Base-by-base conservation (phyloP, 306 rosid species). In the Adenanthera pavonina region DNA sequence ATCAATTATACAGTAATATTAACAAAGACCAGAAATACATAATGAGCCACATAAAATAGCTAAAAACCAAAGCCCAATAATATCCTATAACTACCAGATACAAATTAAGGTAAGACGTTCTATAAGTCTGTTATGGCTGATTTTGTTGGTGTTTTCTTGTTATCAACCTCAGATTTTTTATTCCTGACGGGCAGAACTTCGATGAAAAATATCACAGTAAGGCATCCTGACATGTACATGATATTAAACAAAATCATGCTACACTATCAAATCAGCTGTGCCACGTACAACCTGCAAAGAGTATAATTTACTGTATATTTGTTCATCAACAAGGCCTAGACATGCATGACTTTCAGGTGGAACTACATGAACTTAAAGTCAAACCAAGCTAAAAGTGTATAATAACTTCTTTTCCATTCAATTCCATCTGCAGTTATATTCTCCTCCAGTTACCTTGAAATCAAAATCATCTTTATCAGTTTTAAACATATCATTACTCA, bases 11-110 rank as follows among this genome's bases (percentile, higher is more conserved):
- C 20, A 19, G 57, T 40, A 41, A 56, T 14, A 53, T 38, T 19
- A 40, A 56, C 36, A 47, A 62, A 12, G 7, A 64, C 36, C 6
- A 2, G 46, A 62, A 66, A 36, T 40, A 48, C 30, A 67, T 56
- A 46, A 76, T n/a, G 47, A 46, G 36, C 56, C 72, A 68, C 53
- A 35, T 13, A 64, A 38, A 53, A 65, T 53, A 69, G n/a, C 80
- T 47, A 75, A 68, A 62, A 75, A 11, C 47, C 5, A 65, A 74
- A 53, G 41, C 35, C 69, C 69, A 81, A 56, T 70, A 34, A 43
- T 6, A 43, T 34, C 25, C 38, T 56, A 43, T 34, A 33, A 16
- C 51, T 34, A 46, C 64, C 51, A 48, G 78, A 79, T 64, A 60
- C 41, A 35, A 71, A 71, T 16, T 15, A 38, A 60, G 30, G 33